These are phyloP conservation scores for Phyllosticta capitalensis DNA, from an alignment of 2,329 filamentous ascomycete species.

Conservation along the genomic window DNA sequence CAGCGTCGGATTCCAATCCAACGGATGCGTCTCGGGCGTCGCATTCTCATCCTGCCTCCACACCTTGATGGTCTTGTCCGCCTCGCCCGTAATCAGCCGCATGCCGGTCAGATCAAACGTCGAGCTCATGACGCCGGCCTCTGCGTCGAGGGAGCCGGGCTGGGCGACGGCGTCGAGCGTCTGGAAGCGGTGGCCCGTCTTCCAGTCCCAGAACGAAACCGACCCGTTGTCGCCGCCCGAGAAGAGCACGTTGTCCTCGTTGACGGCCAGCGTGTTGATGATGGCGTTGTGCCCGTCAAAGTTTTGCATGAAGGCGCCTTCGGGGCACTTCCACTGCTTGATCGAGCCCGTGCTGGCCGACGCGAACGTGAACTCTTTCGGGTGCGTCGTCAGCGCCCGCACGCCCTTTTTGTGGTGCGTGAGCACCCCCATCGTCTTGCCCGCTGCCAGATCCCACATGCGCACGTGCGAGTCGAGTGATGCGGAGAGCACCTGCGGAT, in stretches of 20 bases:
- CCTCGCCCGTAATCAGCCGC: conserved; percentile 85
- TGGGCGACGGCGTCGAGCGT: conserved; percentile 83
- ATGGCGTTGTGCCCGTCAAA: conserved; percentile 95
- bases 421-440: conserved; percentile 89
- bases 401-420: conserved; percentile 99
- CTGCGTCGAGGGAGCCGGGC: conserved; percentile 85
- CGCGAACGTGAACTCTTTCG: conserved; percentile 92
- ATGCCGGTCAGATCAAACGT: conserved; percentile 86
- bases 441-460: conserved; percentile 91
- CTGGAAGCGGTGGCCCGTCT: conserved; percentile 88
- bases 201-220: conserved; percentile 99
- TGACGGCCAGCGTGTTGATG: conserved; percentile 87
- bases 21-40: conserved; percentile 80
- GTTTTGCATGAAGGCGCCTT: conserved; percentile 98
- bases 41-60: conserved; percentile 93
- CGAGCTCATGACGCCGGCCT: conserved; percentile 88
- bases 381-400: conserved; percentile 72
- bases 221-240: conserved; percentile 93
- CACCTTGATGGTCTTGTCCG: conserved; percentile 93
- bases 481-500: conserved; percentile 89
- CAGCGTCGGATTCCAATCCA: conserved; percentile 83
- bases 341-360: conserved; percentile 85
- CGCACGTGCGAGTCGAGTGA: conserved; percentile 87
- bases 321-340: conserved; percentile 99
- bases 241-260: conserved; percentile 91